Evolutionary conservation across 2,329 filamentous ascomycete species (phyloP), one percentile per base, ranked within the genome.

Genomic region (Metarhizium humberi): DNA sequence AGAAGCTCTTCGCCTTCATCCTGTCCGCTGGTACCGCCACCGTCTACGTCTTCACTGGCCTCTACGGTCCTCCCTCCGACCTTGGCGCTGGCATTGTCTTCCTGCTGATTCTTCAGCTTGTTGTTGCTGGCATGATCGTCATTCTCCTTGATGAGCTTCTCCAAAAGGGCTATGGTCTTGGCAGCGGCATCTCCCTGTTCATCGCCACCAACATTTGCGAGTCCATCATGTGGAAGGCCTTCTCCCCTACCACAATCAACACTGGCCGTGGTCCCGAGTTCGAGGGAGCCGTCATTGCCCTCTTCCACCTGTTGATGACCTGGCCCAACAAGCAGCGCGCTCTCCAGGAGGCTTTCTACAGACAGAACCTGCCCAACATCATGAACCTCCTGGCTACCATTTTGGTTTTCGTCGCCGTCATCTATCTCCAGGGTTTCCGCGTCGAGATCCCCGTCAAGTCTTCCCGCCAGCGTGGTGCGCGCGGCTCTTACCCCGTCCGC

Each of bases 131-230:
- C 68, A 85, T 99, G 76, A 96, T 99, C 70, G 95, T 99, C 75
- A 97, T 99, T 74, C 89, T 99, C 58, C 89, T 99, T 57, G 94
- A 99, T 69, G 94, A 99, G 82, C 87, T 99, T 58, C 87, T 99
- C 67, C 95, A 99, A 79, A 99, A 99, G 85, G 94, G 94, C 64
- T 99, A 99, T 69, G 94, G 94, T 75, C 87, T 99, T 62, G 94
- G 94, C 75, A 95, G 90, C 71, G 94, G 94, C 77, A 99, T 99
- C 73, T 97, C 92, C 50, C 88, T 99, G 61, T 99, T 99, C 83
- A 99, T 99, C 71, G 94, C 94, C 64, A 99, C 94, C 79, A 97
- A 97, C 84, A 97, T 99, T 70, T 99, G 94, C 89, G 94, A 99
- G 81, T 96, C 92, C 56, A 99, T 99, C 74, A 88, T 99, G 78